Conservation (phyloP, 768 basidiomycete species). For the Daedaleopsis nitida region DNA sequence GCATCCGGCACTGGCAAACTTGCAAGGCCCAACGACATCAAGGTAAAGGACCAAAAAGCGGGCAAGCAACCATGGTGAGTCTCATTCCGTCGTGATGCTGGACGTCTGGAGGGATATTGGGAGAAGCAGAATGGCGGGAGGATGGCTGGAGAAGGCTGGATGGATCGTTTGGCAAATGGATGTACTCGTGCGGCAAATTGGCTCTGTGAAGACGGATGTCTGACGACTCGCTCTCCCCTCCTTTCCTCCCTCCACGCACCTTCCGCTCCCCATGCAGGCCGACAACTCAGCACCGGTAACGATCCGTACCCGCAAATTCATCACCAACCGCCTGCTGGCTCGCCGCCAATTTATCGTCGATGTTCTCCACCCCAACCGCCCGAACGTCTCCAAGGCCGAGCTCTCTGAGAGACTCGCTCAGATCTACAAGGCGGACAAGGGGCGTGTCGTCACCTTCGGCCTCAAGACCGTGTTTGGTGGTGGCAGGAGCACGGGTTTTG, state of each 20-base stretch:
- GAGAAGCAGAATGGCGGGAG: conserved; percentile 8
- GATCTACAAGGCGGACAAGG: conserved; percentile 92
- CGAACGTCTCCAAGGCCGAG: conserved; percentile 92
- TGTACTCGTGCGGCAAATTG: conserved; percentile 28
- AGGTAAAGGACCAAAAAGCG: conserved; percentile 32
- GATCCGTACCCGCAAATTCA: conserved; percentile 98
- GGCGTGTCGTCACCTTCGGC: conserved; percentile 91
- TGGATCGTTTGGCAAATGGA: conserved; percentile 31
- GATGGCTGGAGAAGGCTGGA: conserved; percentile 37
- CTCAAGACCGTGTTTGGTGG: conserved; percentile 98
- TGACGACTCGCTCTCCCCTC: conserved; percentile 1
- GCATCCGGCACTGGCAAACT: conserved; percentile 20
- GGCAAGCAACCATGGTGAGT: conserved; percentile 35
- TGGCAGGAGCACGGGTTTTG: conserved; percentile 96
- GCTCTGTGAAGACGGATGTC: conserved; percentile 13
- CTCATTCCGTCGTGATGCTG: conserved; percentile 17
- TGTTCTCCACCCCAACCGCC: conserved; percentile 91
- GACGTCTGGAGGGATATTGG: conserved; percentile 15
- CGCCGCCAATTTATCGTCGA: conserved; percentile 97
- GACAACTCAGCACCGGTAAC: conserved; percentile 86
- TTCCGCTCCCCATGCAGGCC: conserved; percentile 48
- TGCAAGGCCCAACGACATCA: conserved; percentile 28
- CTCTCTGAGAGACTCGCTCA: conserved; percentile 89
- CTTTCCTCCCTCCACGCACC: conserved; percentile 5
- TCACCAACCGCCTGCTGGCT: conserved; percentile 96